phyloP scores from a whole-genome alignment of 306 rosid genomes.

The Astragalus membranaceus region DNA sequence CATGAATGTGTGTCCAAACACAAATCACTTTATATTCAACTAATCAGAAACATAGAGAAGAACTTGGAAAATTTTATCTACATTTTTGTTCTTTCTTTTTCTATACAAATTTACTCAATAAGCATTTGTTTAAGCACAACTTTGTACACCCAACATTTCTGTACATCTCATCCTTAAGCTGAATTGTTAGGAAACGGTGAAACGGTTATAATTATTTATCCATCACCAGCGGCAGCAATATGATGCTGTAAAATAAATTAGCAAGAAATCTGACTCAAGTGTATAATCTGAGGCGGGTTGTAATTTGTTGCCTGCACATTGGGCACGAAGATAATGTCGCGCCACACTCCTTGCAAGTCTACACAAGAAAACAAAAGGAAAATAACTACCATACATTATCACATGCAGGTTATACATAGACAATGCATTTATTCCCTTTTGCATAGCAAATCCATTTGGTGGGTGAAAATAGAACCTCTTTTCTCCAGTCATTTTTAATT shows the following conservation, averaged over 20 bases:
- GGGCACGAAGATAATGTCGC: slow-evolving; percentile 61
- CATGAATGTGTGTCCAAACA: too few species aligned
- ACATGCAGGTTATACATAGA: neutral
- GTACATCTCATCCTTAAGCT: neutral
- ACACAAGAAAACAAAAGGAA: neutral
- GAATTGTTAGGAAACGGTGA: slow-evolving; percentile 5
- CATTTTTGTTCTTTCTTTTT: neutral
- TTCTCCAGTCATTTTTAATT: neutral
- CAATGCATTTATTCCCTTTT: neutral
- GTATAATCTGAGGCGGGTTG: slow-evolving; percentile 66
- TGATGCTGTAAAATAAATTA: neutral
- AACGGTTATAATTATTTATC: neutral
- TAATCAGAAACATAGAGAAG: neutral
- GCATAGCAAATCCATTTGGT: too few species aligned
- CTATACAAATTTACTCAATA: neutral
- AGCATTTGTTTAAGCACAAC: neutral
- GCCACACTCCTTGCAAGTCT: slow-evolving; percentile 97
- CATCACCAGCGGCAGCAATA: neutral
- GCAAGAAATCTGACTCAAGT: slow-evolving; percentile 22
- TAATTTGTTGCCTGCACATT: slow-evolving; percentile 65
- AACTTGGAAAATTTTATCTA: neutral
- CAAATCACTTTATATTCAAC: too few species aligned
- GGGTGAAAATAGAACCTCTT: too few species aligned
- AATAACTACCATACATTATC: neutral
- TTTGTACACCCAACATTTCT: neutral